These are phyloP conservation scores for Lactifluus rugatus DNA, from an alignment of 768 basidiomycete species.

Conservation along the genomic window DNA sequence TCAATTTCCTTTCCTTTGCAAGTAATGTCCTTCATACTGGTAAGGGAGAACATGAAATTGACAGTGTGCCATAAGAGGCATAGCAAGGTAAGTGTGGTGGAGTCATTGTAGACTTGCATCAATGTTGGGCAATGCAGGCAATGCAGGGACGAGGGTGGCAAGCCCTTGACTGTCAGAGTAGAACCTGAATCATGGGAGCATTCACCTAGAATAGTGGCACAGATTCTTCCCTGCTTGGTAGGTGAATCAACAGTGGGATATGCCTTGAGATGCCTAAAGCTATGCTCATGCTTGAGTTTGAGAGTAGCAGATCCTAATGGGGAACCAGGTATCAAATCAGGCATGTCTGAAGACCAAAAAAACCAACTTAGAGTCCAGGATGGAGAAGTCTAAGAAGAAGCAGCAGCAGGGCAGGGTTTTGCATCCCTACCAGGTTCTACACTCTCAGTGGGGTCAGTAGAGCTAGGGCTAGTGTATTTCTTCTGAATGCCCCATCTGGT, in stretches of 20 bases:
- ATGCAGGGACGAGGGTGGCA: conserved; percentile 19
- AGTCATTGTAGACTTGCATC: conserved; percentile 30
- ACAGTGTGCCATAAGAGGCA: conserved; percentile 24
- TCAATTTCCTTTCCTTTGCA: conserved; percentile 23
- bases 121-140: conserved; percentile 32
- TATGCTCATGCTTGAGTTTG: conserved; percentile 27
- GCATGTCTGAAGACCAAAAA: conserved; percentile 35
- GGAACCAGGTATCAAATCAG: conserved; percentile 34
- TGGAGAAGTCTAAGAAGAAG: conserved; percentile 20
- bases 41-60: conserved; percentile 10
- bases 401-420: conserved; percentile 24
- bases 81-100: conserved; percentile 22
- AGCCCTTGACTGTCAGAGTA: conserved; percentile 22
- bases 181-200: conserved; percentile 21
- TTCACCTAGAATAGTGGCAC: conserved; percentile 5
- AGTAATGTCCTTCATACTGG: conserved; percentile 13
- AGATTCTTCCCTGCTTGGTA: conserved; percentile 19
- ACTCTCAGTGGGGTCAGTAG: conserved; percentile 28
- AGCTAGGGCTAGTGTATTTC: conserved; percentile 37
- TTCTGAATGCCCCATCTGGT: conserved; percentile 43
- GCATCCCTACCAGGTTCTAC: conserved; percentile 23
- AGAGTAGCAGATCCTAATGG: conserved; percentile 29
- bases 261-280: conserved; percentile 25
- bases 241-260: conserved; percentile 22
- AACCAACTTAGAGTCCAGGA: conserved; percentile 32